phyloP scores from a whole-genome alignment of 768 basidiomycete species.

The Boletus sp. region DNA sequence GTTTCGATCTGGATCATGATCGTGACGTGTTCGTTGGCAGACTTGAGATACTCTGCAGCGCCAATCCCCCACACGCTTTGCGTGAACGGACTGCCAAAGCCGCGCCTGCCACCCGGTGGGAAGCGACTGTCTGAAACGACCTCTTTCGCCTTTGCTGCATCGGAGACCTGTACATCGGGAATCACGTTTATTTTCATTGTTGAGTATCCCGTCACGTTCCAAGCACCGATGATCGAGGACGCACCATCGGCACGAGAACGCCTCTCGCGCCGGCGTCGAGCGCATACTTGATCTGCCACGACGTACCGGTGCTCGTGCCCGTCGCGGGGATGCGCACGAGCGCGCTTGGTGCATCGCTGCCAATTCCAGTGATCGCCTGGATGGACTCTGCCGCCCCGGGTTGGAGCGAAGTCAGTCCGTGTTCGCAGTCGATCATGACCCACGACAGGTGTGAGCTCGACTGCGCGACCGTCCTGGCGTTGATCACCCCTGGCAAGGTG shows the following conservation, averaged over 20 bases:
- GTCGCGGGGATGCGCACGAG: slow-evolving; percentile 66
- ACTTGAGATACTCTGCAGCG: slow-evolving; percentile 47
- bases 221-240: not conserved
- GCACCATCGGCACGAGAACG: slow-evolving; percentile 66
- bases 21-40: slow-evolving; percentile 54
- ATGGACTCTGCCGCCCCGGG: slow-evolving; percentile 58
- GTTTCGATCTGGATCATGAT: slow-evolving; percentile 72
- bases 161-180: slow-evolving; percentile 45
- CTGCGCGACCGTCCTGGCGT: slow-evolving; percentile 57
- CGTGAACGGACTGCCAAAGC: slow-evolving; percentile 65
- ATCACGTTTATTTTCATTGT: too few species aligned
- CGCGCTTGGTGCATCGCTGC: slow-evolving; percentile 45
- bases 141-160: slow-evolving; percentile 53
- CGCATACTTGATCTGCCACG: slow-evolving; percentile 72
- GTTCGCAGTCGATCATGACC: slow-evolving; percentile 69
- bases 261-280: slow-evolving; percentile 68
- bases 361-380: slow-evolving; percentile 50
- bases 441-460: slow-evolving; percentile 58
- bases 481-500: slow-evolving; percentile 55
- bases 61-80: slow-evolving; percentile 57
- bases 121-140: slow-evolving; percentile 59
- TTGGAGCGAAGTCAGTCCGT: slow-evolving; percentile 55
- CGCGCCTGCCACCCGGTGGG: slow-evolving; percentile 60
- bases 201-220: not conserved
- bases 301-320: slow-evolving; percentile 50